Conservation (phyloP, 768 basidiomycete genomes). For the Amanita rubescens region DNA sequence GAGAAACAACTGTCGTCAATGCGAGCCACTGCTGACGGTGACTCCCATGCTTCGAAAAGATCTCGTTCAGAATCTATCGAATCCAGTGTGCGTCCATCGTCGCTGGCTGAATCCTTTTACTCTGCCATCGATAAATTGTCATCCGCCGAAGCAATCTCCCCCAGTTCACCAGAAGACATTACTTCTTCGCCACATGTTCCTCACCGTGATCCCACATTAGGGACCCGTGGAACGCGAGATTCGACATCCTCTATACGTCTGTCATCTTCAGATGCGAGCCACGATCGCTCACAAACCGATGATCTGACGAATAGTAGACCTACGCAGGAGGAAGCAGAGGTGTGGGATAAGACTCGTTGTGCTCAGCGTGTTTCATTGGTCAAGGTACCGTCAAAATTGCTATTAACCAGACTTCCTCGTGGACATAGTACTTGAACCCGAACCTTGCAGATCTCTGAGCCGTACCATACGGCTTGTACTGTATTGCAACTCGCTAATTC, state of each 20-base stretch:
- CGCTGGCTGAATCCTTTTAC: slow-evolving; percentile 55
- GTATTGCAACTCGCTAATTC: slow-evolving; percentile 5
- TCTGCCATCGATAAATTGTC: slow-evolving; percentile 54
- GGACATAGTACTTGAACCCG: neutral
- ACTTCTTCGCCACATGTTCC: neutral
- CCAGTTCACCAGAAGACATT: neutral
- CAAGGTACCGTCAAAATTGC: slow-evolving; percentile 51
- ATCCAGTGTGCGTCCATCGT: slow-evolving; percentile 32
- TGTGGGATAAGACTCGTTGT: slow-evolving; percentile 80
- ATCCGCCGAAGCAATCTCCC: slow-evolving; percentile 29
- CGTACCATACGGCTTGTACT: slow-evolving; percentile 7
- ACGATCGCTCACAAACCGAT: neutral
- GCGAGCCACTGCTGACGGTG: slow-evolving; percentile 14
- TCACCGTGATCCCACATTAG: neutral
- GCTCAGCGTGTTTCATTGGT: slow-evolving; percentile 83
- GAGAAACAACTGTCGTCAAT: slow-evolving; percentile 30
- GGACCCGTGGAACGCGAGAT: neutral
- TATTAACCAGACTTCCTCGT: slow-evolving; percentile 11
- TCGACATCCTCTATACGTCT: neutral
- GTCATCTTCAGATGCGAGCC: slow-evolving; percentile 9
- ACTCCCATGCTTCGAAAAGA: slow-evolving; percentile 13
- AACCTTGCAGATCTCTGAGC: neutral
- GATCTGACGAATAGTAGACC: neutral
- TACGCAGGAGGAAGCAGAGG: slow-evolving; percentile 71
- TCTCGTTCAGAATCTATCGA: slow-evolving; percentile 20